Evolutionary conservation across 73 alveolate genomes (phyloP).

Genomic region (Stentor coeruleus): DNA sequence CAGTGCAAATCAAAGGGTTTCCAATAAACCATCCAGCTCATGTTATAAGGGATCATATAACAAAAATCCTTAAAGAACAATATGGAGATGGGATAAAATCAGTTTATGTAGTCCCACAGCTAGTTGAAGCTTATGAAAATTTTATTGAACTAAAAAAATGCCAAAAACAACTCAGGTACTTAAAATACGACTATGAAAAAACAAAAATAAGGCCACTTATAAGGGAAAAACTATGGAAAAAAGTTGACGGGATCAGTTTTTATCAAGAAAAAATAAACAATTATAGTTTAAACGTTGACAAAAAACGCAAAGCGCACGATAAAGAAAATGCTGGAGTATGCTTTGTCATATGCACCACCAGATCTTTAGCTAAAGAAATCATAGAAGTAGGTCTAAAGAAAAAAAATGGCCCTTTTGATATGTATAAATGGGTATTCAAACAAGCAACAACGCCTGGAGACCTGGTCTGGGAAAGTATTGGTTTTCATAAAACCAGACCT

Average conservation of each 20-base stretch:
- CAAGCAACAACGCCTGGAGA: neutral
- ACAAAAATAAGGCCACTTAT: neutral
- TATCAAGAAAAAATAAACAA: neutral
- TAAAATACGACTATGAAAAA: neutral
- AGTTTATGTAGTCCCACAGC: slow-evolving; percentile 1
- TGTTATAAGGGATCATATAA: neutral
- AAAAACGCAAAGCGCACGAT: neutral
- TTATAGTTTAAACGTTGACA: neutral
- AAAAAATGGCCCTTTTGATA: neutral
- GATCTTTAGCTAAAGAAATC: neutral
- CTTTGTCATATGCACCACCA: neutral
- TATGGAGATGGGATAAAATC: neutral
- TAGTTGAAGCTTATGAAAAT: neutral
- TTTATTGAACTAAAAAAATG: neutral
- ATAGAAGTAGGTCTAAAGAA: neutral
- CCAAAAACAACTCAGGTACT: neutral
- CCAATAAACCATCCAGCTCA: neutral
- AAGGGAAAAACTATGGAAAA: neutral
- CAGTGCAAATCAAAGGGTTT: neutral
- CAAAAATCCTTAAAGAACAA: neutral
- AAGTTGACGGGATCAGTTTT: neutral
- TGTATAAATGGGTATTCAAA: neutral
- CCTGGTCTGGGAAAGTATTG: neutral
- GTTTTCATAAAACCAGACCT: neutral
- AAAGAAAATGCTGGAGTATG: neutral